Conservation (phyloP, 208 protist species). For the Vickermania ingenoplastis region DNA sequence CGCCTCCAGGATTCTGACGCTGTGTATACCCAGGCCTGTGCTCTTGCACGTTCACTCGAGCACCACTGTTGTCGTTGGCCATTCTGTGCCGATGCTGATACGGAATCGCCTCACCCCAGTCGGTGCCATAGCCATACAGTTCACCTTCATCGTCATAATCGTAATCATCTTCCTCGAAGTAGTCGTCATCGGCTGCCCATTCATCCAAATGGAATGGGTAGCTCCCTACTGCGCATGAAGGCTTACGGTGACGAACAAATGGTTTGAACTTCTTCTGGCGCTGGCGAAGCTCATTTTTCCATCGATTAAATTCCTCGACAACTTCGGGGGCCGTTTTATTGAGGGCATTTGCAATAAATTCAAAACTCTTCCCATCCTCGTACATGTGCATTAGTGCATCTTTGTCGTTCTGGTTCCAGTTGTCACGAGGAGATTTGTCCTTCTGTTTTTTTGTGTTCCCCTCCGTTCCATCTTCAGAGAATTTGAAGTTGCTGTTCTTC, state of each 20-base stretch:
- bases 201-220: too few species aligned
- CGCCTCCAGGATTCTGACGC: too few species aligned
- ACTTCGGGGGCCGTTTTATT: constrained; percentile 52
- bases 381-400: constrained; percentile 86
- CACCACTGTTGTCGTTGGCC: background rate
- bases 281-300: constrained; percentile 49
- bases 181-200: background rate
- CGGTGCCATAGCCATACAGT: background rate
- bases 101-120: background rate
- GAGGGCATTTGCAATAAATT: constrained; percentile 86
- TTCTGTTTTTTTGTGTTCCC: constrained; percentile 2
- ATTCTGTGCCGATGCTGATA: background rate
- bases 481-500: constrained; percentile 7
- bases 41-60: too few species aligned
- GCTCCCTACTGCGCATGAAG: too few species aligned
- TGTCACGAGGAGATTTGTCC: background rate
- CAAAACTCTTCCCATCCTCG: constrained; percentile 86
- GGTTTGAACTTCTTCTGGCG: constrained; percentile 52
- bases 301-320: constrained; percentile 76
- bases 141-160: background rate
- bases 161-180: background rate
- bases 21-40: too few species aligned
- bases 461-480: constrained; percentile 6
- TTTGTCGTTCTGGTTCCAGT: constrained; percentile 59
- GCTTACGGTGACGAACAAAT: too few species aligned